A percentile compares a stretch with the other conserved stretches of the same genome.
phyloP scores from a whole-genome alignment of 495 filamentous ascomycete species.

The Aspergillus olivimuriae region DNA sequence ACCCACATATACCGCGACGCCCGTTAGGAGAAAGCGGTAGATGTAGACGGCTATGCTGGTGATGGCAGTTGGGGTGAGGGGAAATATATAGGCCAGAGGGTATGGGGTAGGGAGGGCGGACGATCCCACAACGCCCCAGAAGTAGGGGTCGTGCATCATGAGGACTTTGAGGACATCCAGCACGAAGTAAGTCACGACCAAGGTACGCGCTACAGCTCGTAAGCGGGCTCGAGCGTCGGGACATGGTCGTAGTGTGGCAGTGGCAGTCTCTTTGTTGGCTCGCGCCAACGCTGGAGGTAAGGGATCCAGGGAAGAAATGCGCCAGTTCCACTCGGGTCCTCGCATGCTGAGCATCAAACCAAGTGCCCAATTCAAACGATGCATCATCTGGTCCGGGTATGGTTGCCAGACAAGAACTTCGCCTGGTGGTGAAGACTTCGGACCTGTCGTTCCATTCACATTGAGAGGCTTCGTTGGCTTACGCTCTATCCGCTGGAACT shows the following conservation, averaged over 20 bases:
- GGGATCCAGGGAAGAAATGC: slow-evolving; percentile 51
- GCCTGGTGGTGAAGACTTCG: too few relatives aligned
- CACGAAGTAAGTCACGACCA: slow-evolving; percentile 51
- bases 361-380: slow-evolving; percentile 65
- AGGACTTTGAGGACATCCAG: slow-evolving; percentile 61
- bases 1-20: slow-evolving; percentile 45
- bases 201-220: slow-evolving; percentile 33
- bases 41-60: slow-evolving; percentile 29
- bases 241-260: slow-evolving; percentile 1
- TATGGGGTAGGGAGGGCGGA: slow-evolving; percentile 32
- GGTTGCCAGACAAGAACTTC: too few relatives aligned
- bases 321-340: slow-evolving; percentile 75
- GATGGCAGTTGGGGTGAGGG: slow-evolving; percentile 26
- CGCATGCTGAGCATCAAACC: slow-evolving; percentile 65
- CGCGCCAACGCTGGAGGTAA: slow-evolving; percentile 45
- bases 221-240: slow-evolving; percentile 40
- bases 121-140: slow-evolving; percentile 37
- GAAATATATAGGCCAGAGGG: too few relatives aligned
- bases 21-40: slow-evolving; percentile 46
- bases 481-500: slow-evolving; percentile 58
- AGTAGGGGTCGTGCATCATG: slow-evolving; percentile 72
- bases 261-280: slow-evolving; percentile 24
- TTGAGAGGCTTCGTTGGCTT: not conserved
- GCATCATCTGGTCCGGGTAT: slow-evolving; percentile 55
- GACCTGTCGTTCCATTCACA: too few relatives aligned